Evolutionary conservation across 305 asterid genomes (phyloP).

Genomic region (Solanum hybrid): DNA sequence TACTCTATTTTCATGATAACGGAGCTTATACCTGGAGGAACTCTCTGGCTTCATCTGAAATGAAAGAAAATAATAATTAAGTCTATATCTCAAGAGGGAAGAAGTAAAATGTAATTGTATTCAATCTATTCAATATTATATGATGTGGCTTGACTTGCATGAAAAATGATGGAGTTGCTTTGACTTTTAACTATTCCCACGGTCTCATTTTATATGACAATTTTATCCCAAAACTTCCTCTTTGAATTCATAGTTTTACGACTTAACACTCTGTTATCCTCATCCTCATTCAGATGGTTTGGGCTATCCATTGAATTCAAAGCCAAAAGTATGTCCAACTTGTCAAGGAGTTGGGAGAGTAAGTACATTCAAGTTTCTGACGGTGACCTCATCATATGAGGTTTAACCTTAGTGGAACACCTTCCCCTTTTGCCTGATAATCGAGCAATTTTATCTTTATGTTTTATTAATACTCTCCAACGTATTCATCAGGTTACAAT

Average conservation of each 20-base stretch:
- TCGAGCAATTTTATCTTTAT: not conserved
- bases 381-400: not conserved
- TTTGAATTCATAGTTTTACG: not conserved
- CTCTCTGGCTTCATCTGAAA: not conserved
- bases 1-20: not conserved
- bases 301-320: constrained; percentile 68
- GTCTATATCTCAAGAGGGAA: not conserved
- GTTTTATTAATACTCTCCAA: not conserved
- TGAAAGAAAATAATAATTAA: not conserved
- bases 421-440: not conserved
- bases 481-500: constrained; percentile 47
- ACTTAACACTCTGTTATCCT: not conserved
- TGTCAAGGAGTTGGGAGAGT: constrained; percentile 78
- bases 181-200: not conserved
- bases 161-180: not conserved
- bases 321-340: constrained; percentile 50
- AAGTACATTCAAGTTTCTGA: constrained; percentile 18
- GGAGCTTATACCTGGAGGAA: not conserved
- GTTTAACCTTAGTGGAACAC: not conserved
- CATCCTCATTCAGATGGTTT: constrained; percentile 51
- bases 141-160: not conserved
- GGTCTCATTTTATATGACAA: not conserved
- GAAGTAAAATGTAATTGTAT: not conserved
- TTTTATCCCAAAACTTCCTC: not conserved
- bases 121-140: not conserved